A percentile compares a stretch with the other conserved stretches of the same genome.
Conservation (phyloP, 371 early-diverging fungal species). For the Apophysomyces ossiformis region DNA sequence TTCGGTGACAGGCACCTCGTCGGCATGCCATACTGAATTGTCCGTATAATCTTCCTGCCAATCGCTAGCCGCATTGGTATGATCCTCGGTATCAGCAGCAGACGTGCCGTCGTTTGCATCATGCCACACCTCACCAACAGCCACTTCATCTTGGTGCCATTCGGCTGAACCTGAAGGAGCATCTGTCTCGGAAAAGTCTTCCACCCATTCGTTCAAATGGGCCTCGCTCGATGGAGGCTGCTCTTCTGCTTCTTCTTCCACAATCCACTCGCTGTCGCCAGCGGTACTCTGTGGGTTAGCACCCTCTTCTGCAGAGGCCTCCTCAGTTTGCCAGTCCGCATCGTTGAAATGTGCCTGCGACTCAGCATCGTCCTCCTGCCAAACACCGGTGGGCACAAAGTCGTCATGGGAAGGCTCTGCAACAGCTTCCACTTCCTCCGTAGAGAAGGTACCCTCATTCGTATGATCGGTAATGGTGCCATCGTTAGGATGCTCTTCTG, state of each 20-base stretch:
- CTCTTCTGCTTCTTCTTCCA: not conserved
- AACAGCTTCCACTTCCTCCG: constrained; percentile 22
- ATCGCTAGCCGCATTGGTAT: constrained; percentile 10
- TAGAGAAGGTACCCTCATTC: constrained; percentile 14
- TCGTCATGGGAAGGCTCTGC: constrained; percentile 16
- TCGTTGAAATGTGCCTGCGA: constrained; percentile 8
- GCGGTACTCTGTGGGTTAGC: constrained; percentile 1
- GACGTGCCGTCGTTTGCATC: not conserved
- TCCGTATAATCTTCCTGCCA: not conserved
- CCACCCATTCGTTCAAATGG: constrained; percentile 4
- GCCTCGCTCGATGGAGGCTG: not conserved
- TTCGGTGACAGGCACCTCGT: constrained; percentile 3
- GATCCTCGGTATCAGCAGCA: not conserved
- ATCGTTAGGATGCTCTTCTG: constrained; percentile 11
- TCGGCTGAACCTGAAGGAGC: not conserved
- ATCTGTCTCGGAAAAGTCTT: not conserved
- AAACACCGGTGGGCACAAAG: not conserved
- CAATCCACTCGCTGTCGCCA: not conserved
- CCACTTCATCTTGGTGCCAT: constrained; percentile 5
- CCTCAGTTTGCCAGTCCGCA: constrained; percentile 32
- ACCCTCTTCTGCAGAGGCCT: constrained; percentile 15
- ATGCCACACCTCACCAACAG: constrained; percentile 18
- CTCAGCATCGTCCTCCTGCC: not conserved
- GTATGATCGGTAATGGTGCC: constrained; percentile 14
- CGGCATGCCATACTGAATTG: constrained; percentile 16